Base-by-base conservation (phyloP, 139 green algal species). In the Ulvella scutata region DNA sequence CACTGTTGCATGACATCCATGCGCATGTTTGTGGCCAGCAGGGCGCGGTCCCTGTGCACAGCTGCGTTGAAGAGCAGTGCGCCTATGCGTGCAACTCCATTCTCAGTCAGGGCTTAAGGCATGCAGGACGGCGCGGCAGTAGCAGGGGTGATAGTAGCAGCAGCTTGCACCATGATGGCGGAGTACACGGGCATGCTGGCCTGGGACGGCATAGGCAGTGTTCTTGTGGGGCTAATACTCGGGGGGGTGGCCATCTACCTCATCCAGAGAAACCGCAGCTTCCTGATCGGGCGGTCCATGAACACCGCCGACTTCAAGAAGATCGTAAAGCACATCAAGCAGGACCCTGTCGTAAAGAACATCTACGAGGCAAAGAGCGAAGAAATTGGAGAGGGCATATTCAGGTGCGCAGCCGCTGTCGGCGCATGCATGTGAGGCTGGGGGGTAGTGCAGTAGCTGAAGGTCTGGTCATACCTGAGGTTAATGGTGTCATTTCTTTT, bases 311-410 rank as follows among this genome's bases (percentile, higher is more conserved):
- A 88, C 36, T 62, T 62, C 33, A 23, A 62, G 44, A 13, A 28
- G 4, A 62, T 80, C 60, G 43, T 77, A 10, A 38, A 62, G 3
- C 35, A 81, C 72, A 43, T 85, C 13, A 38, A n/a, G 39, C 59
- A 62, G n/a, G 81, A 88, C 73, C 73, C 60, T 2, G 81, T 87
- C 20, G 76, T 96, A 33, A 74, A 84, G 62, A 80, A 81, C 21
- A 86, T 97, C 21, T 82, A 87, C 43, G 89, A 95, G 82, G 85
- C 86, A 39, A 96, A 94, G 85, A 92, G 77, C 59, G 92, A 97
- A 78, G 91, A 96, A 79, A 85, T 97, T 6, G 92, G 91, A 4
- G 44, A 62, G 10, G 44, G 44, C 44, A 62, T 62, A 23, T 62
- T 36, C 44, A 23, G 44, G 44, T 62, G 33, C 44, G 44, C 40